These are phyloP conservation scores for Bauhinia variegata DNA, from an alignment of 306 rosid genomes.

Conservation along the genomic window DNA sequence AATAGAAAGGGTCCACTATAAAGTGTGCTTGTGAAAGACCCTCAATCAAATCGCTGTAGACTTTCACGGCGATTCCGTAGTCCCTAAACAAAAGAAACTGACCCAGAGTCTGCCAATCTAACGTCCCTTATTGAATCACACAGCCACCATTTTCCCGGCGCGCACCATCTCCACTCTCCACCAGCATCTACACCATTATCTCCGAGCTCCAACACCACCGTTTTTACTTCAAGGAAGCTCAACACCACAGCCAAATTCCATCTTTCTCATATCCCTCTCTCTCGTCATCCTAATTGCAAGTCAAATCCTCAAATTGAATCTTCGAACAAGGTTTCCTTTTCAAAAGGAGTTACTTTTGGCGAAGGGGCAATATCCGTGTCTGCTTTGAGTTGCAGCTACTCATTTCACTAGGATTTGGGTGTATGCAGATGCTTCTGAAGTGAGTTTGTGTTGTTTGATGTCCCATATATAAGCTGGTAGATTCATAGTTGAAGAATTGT, in stretches of 20 bases:
- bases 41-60: no score
- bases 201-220: conserved; percentile 29
- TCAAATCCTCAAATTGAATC: conserved; percentile 18
- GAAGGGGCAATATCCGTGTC: background rate
- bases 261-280: background rate
- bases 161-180: background rate
- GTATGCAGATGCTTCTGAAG: conserved; percentile 12
- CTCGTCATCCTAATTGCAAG: background rate
- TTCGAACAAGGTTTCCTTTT: background rate
- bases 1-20: no score
- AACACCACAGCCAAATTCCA: no score
- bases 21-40: no score
- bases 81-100: no score
- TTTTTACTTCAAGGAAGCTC: background rate
- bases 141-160: conserved; percentile 28
- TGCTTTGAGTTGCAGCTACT: conserved; percentile 12
- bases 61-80: no score
- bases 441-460: conserved; percentile 23
- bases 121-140: conserved; percentile 35
- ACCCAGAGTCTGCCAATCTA: conserved; percentile 1
- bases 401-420: conserved; percentile 37
- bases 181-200: conserved; percentile 1
- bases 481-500: conserved; percentile 16
- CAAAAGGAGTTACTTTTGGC: background rate
- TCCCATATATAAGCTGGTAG: conserved; percentile 6